phyloP scores from a whole-genome alignment of 2,329 filamentous ascomycete genomes.

The Geoglossum cookeanum region DNA sequence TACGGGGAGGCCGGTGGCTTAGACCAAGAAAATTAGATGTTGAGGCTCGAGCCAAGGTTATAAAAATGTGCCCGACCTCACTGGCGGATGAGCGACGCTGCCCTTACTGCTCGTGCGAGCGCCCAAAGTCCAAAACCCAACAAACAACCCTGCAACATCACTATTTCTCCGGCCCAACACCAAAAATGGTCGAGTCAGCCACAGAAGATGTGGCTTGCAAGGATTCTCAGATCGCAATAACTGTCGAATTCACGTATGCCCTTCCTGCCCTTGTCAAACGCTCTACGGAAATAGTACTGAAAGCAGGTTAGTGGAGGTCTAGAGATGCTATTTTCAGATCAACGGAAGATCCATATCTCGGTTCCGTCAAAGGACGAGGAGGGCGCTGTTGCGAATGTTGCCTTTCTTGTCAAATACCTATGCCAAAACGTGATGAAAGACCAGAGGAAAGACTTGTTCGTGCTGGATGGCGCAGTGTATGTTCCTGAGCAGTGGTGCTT shows the following conservation, averaged over 20 bases:
- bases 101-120: not conserved
- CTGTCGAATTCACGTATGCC: slow-evolving; percentile 54
- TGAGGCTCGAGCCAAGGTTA: not conserved
- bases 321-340: slow-evolving; percentile 80
- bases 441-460: slow-evolving; percentile 68
- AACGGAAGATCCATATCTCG: slow-evolving; percentile 50
- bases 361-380: slow-evolving; percentile 44
- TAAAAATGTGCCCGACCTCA: not conserved
- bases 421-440: slow-evolving; percentile 74
- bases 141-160: too few species aligned
- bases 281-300: not conserved
- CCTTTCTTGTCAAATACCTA: slow-evolving; percentile 59
- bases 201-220: not conserved
- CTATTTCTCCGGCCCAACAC: not conserved
- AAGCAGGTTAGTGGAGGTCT: slow-evolving; percentile 51
- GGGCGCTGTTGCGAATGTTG: slow-evolving; percentile 46
- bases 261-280: not conserved
- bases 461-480: slow-evolving; percentile 74
- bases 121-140: too few species aligned
- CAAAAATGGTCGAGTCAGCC: not conserved
- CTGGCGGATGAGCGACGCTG: not conserved
- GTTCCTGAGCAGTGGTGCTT: slow-evolving; percentile 20
- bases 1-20: not conserved
- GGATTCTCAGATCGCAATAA: slow-evolving; percentile 30
- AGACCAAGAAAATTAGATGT: not conserved